Conservation (phyloP, 441 rosid genomes). For the Adansonia madagascariensis region DNA sequence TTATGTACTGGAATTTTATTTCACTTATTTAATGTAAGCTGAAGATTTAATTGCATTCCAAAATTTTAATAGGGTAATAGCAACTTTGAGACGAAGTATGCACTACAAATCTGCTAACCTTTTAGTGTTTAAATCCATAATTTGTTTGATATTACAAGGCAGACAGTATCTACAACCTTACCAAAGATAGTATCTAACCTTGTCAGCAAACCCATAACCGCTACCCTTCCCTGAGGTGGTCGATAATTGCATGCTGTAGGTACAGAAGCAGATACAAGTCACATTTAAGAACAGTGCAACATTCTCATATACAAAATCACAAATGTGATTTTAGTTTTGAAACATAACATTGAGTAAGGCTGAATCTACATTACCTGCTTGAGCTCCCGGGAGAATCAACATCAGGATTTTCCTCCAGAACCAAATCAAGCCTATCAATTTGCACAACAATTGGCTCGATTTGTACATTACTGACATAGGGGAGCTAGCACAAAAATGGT, state of each 20-base stretch:
- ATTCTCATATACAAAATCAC: constrained; percentile 10
- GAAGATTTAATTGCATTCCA: not conserved
- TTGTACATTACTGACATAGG: constrained; percentile 90
- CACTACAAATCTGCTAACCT: constrained; percentile 4
- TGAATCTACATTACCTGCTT: constrained; percentile 53
- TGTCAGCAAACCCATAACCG: constrained; percentile 97
- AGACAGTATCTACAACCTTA: constrained; percentile 2
- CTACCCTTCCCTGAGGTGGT: constrained; percentile 69
- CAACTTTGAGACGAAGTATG: not conserved
- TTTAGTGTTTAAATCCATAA: constrained; percentile 13
- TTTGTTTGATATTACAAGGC: constrained; percentile 2
- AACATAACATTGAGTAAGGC: constrained; percentile 11
- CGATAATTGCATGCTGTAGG: constrained; percentile 62
- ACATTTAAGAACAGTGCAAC: constrained; percentile 15
- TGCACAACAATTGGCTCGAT: constrained; percentile 86
- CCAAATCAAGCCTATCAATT: constrained; percentile 91
- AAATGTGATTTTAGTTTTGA: constrained; percentile 15
- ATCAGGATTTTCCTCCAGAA: constrained; percentile 89
- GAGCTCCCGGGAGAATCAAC: constrained; percentile 53
- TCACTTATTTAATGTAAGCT: not conserved
- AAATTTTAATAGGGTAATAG: not conserved
- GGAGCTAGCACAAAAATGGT: constrained; percentile 57
- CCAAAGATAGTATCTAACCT: constrained; percentile 55
- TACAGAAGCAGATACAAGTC: constrained; percentile 19
- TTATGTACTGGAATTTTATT: not conserved